phyloP scores from a whole-genome alignment of 2,329 filamentous ascomycete species.

The Pseudogymnoascus sp. region DNA sequence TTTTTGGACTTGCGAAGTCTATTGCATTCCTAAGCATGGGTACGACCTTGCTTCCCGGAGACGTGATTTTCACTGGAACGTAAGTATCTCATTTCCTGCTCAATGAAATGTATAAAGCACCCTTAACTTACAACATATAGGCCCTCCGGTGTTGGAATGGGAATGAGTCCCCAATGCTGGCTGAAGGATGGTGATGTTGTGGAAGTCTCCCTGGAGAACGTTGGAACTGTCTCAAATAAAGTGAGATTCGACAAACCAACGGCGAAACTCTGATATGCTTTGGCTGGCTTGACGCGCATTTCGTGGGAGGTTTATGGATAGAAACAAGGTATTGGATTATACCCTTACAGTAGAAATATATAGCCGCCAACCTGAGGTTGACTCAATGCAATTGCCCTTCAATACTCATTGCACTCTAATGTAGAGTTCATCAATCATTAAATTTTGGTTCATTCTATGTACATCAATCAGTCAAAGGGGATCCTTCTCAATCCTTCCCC shows the following conservation, averaged over 20 bases:
- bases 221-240: constrained; percentile 53
- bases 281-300: background rate
- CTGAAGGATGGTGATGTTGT: constrained; percentile 64
- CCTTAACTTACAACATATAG: constrained; percentile 28
- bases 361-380: background rate
- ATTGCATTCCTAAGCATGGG: constrained; percentile 55
- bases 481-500: constrained; percentile 60
- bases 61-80: constrained; percentile 62
- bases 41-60: constrained; percentile 55
- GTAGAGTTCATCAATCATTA: constrained; percentile 4
- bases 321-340: constrained; percentile 7
- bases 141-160: constrained; percentile 65
- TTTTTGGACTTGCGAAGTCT: constrained; percentile 53
- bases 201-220: constrained; percentile 58
- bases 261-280: constrained; percentile 29
- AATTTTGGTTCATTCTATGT: constrained; percentile 1
- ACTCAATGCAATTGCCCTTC: background rate
- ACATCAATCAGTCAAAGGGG: constrained; percentile 61
- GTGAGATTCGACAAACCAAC: constrained; percentile 37
- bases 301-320: constrained; percentile 7
- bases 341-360: constrained; percentile 1
- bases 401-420: background rate
- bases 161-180: constrained; percentile 59
- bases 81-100: constrained; percentile 30
- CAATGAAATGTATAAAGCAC: background rate